Percentiles rank a stretch among this genome's conserved stretches.
These are phyloP conservation scores for Chaetomiaceae sp. DNA, from an alignment of 2,329 filamentous ascomycete species.

Conservation along the genomic window DNA sequence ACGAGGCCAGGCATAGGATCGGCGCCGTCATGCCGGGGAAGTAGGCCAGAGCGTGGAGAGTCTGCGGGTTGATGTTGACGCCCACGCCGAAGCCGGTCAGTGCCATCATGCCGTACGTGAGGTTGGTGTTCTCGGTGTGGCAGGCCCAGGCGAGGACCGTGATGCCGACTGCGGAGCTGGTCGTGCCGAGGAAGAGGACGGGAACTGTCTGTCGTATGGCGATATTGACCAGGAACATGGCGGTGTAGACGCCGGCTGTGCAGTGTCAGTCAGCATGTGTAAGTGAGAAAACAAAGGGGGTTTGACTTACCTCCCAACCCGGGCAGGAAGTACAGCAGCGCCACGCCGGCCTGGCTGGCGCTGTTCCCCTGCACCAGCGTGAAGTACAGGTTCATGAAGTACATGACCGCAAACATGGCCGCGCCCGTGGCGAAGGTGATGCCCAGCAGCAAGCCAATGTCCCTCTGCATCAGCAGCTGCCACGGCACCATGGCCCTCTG, in stretches of 20 bases:
- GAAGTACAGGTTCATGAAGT: conserved; percentile 67
- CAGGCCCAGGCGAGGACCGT: conserved; percentile 55
- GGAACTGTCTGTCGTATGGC: conserved; percentile 59
- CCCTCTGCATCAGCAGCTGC: conserved; percentile 50
- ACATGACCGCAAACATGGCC: conserved; percentile 51
- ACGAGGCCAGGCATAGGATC: conserved; percentile 56
- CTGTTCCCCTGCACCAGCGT: conserved; percentile 53
- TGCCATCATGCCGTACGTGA: conserved; percentile 64
- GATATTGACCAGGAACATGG: conserved; percentile 56
- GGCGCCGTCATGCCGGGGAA: conserved; percentile 55
- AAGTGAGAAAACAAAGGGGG: neutral
- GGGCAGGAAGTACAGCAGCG: conserved; percentile 61
- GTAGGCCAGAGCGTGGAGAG: conserved; percentile 59
- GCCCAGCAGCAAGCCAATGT: conserved; percentile 58
- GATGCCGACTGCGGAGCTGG: conserved; percentile 56
- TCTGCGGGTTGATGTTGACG: conserved; percentile 58
- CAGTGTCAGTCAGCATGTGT: neutral
- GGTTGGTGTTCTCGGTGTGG: conserved; percentile 40
- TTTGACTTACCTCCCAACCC: conserved; percentile 50
- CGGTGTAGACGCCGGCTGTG: conserved; percentile 50
- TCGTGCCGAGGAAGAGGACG: conserved; percentile 52
- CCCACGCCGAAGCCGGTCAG: conserved; percentile 60
- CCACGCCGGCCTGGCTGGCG: conserved; percentile 47
- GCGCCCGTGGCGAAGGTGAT: conserved; percentile 59
- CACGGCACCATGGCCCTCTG: conserved; percentile 63